A percentile compares a stretch with the other conserved stretches of the same genome.
phyloP scores from a whole-genome alignment of 140 eudicot species.

The Erigeron philadelphicus region DNA sequence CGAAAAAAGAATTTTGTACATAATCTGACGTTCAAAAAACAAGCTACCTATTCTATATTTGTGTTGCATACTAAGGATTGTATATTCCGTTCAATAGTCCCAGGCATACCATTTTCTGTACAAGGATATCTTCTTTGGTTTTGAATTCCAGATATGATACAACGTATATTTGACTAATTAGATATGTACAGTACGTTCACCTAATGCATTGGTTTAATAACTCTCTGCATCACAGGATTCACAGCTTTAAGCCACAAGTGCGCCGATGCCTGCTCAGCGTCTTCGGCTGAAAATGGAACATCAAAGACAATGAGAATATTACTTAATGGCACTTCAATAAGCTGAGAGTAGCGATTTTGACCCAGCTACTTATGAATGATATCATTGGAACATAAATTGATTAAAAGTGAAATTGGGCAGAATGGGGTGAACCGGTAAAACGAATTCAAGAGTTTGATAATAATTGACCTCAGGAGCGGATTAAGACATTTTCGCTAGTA shows the following conservation, averaged over 20 bases:
- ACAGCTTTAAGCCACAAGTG: neutral
- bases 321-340: neutral
- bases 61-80: neutral
- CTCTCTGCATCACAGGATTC: constrained; percentile 13
- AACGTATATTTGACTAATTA: too few species aligned
- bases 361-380: neutral
- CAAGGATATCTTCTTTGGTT: too few species aligned
- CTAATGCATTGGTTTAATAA: constrained; percentile 1
- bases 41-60: neutral
- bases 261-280: neutral
- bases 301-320: neutral
- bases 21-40: neutral
- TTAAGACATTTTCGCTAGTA: too few species aligned
- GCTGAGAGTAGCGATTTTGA: neutral
- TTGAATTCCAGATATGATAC: too few species aligned
- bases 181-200: constrained; percentile 6
- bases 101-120: neutral
- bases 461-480: too few species aligned
- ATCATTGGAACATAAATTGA: neutral
- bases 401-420: neutral
- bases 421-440: neutral
- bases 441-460: too few species aligned
- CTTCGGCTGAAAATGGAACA: constrained; percentile 15
- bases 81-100: neutral
- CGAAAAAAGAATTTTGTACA: neutral